Conservation (phyloP, 2,329 filamentous ascomycete species). For the Septoria linicola region DNA sequence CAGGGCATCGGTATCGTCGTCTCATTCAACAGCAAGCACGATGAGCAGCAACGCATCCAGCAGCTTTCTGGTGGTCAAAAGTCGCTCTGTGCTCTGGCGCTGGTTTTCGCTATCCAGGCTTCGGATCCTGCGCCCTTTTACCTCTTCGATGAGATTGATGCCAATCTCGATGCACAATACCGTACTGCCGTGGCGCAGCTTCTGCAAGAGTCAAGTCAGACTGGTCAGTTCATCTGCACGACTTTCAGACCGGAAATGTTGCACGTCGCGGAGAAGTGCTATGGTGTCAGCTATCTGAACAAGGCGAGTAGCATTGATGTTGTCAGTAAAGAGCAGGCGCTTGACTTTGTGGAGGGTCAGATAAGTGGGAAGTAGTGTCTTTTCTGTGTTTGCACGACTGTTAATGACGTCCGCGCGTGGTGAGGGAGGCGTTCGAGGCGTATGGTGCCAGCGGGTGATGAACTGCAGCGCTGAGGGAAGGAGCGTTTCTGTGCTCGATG, state of each 20-base stretch:
- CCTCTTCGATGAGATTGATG: conserved; percentile 98
- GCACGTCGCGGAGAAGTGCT: conserved; percentile 92
- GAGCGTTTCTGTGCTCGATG: no score
- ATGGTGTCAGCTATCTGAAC: conserved; percentile 86
- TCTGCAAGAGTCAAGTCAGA: conserved; percentile 59
- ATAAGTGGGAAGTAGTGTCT: conserved; percentile 32
- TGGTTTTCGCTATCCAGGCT: conserved; percentile 98
- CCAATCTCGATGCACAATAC: conserved; percentile 97
- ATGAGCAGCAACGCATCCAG: conserved; percentile 96
- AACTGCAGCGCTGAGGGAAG: no score
- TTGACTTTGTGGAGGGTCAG: conserved; percentile 93
- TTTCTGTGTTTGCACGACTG: background rate
- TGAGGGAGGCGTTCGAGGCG: background rate
- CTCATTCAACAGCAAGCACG: conserved; percentile 97
- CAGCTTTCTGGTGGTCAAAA: conserved; percentile 97
- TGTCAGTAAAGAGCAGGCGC: conserved; percentile 78
- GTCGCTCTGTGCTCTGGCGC: conserved; percentile 88
- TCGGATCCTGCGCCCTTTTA: conserved; percentile 98
- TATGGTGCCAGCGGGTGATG: background rate
- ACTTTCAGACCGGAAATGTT: conserved; percentile 98
- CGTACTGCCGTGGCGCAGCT: conserved; percentile 91
- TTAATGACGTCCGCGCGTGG: background rate
- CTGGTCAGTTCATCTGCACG: conserved; percentile 92
- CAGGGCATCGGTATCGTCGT: conserved; percentile 94
- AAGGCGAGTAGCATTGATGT: conserved; percentile 95